Evolutionary conservation across 768 basidiomycete genomes (phyloP).

Genomic region (Chiua virens): DNA sequence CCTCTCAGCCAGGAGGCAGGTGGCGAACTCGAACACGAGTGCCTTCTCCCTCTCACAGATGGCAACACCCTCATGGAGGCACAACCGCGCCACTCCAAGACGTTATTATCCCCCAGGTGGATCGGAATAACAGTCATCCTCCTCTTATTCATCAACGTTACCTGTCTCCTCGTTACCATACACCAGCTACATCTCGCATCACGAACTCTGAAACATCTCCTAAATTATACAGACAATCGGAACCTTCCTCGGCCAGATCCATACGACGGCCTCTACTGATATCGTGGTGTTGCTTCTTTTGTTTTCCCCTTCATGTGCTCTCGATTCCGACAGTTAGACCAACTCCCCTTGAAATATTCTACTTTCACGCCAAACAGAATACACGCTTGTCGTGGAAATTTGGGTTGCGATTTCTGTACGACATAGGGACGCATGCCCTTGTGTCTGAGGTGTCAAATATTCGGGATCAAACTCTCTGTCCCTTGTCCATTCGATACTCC

Average conservation of each 20-base stretch:
- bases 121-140: slow-evolving; percentile 18
- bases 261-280: slow-evolving; percentile 29
- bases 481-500: not conserved
- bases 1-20: slow-evolving; percentile 8
- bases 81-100: not conserved
- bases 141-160: slow-evolving; percentile 23
- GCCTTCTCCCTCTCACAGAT: slow-evolving; percentile 9
- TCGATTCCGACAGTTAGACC: not conserved
- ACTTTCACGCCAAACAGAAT: not conserved
- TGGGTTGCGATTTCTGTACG: not conserved
- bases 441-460: not conserved
- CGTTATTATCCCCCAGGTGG: slow-evolving; percentile 3
- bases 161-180: slow-evolving; percentile 19
- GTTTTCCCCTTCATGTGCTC: not conserved
- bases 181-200: slow-evolving; percentile 17
- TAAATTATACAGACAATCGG: slow-evolving; percentile 25
- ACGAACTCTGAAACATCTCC: slow-evolving; percentile 13
- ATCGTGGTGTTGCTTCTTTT: not conserved
- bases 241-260: slow-evolving; percentile 29
- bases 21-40: slow-evolving; percentile 16
- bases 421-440: not conserved
- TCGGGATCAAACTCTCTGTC: slow-evolving; percentile 6
- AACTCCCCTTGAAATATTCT: not conserved
- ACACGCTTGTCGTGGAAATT: too few species aligned
- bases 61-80: slow-evolving; percentile 5